Evolutionary conservation across 495 filamentous ascomycete species (phyloP).

Genomic region (Hypoxylon fuscum): DNA sequence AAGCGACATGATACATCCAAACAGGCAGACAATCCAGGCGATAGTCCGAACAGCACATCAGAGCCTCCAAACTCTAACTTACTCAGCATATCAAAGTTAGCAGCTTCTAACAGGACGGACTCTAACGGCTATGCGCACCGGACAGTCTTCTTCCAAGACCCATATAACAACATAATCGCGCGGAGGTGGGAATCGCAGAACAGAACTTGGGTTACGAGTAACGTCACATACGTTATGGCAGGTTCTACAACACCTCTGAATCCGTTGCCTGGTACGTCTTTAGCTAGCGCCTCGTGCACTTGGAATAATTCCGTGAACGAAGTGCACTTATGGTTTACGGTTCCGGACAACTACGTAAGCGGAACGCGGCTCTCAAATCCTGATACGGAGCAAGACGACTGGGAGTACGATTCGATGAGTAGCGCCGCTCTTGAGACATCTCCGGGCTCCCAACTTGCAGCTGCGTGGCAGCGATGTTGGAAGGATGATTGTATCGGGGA

Average conservation of each 20-base stretch:
- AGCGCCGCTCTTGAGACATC: neutral
- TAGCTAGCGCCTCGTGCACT: constrained; percentile 5
- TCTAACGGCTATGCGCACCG: constrained; percentile 12
- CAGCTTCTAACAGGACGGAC: constrained; percentile 26
- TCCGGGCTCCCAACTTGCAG: constrained; percentile 15
- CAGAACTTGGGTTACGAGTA: constrained; percentile 18
- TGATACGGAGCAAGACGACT: neutral
- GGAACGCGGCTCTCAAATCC: neutral
- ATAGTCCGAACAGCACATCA: neutral
- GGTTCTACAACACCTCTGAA: constrained; percentile 2
- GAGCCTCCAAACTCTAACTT: constrained; percentile 12
- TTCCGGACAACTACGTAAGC: constrained; percentile 10
- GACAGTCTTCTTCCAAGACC: constrained; percentile 32
- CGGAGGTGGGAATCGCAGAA: constrained; percentile 30
- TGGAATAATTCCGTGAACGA: neutral
- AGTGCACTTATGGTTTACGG: constrained; percentile 19
- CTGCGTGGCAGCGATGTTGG: constrained; percentile 27
- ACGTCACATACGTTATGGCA: constrained; percentile 16
- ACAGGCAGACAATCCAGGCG: neutral
- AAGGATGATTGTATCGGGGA: neutral
- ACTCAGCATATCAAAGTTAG: constrained; percentile 17
- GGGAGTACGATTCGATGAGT: constrained; percentile 5
- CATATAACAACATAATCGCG: constrained; percentile 6
- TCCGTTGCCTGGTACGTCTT: neutral
- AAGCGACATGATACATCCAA: neutral